Conservation (phyloP, 129 eudicot genomes). For the Escallonia herrerae region DNA sequence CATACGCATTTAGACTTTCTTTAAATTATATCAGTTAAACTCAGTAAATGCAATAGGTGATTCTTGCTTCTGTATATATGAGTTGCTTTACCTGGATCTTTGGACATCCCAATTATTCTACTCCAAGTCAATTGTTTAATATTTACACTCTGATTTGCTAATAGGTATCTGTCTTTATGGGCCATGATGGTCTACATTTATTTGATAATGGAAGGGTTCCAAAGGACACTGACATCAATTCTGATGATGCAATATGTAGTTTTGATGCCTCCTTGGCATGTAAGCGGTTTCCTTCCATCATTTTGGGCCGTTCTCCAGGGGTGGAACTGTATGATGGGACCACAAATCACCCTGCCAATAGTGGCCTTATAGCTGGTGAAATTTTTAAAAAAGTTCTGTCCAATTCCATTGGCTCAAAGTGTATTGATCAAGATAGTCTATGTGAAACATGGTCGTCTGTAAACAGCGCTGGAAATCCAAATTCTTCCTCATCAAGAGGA, state of each 20-base stretch:
- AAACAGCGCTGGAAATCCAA: constrained; percentile 19
- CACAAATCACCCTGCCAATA: constrained; percentile 23
- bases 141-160: constrained; percentile 22
- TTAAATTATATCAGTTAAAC: too few relatives aligned
- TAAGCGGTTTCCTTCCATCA: constrained; percentile 72
- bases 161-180: constrained; percentile 53
- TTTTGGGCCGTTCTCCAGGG: constrained; percentile 48
- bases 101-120: constrained; percentile 6
- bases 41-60: constrained; percentile 1
- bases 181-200: constrained; percentile 42
- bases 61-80: constrained; percentile 4
- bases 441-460: constrained; percentile 25
- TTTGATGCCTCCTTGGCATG: constrained; percentile 52
- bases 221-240: constrained; percentile 14
- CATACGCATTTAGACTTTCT: too few relatives aligned
- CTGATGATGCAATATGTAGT: constrained; percentile 12
- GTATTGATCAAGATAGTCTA: constrained; percentile 29
- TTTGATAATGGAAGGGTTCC: constrained; percentile 34
- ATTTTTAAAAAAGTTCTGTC: constrained; percentile 30
- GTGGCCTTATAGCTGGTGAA: constrained; percentile 24
- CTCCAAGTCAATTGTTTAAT: constrained; percentile 5
- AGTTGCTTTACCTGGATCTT: constrained; percentile 5
- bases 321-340: constrained; percentile 69
- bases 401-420: constrained; percentile 23
- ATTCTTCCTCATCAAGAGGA: constrained; percentile 12